phyloP scores from a whole-genome alignment of 1,139 yeast species.

The Kluyveromyces marxianus region DNA sequence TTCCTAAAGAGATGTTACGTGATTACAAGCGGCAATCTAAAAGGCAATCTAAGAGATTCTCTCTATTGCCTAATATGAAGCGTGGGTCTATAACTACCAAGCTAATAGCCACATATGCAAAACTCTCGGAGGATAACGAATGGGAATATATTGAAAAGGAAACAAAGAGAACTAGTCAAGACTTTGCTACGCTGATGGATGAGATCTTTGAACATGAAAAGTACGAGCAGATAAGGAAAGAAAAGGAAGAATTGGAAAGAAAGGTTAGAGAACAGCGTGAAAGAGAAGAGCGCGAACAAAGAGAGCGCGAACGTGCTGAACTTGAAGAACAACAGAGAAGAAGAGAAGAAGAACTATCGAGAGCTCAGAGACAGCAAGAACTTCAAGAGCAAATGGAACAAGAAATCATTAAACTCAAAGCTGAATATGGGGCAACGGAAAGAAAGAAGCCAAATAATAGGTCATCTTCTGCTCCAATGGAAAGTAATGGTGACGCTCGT shows the following conservation, averaged over 20 bases:
- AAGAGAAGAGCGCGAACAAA: constrained; percentile 45
- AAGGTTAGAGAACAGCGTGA: constrained; percentile 40
- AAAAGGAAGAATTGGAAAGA: constrained; percentile 40
- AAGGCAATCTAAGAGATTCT: constrained; percentile 31
- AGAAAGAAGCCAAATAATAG: constrained; percentile 22
- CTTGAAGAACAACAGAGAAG: constrained; percentile 13
- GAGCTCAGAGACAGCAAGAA: constrained; percentile 9
- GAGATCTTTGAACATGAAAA: constrained; percentile 61
- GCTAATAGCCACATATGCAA: constrained; percentile 63
- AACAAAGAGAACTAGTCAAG: constrained; percentile 68
- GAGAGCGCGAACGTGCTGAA: constrained; percentile 24
- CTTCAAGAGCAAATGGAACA: constrained; percentile 22
- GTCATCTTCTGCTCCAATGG: constrained; percentile 34
- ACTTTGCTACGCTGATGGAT: constrained; percentile 71
- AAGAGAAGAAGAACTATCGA: constrained; percentile 11
- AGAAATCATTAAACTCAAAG: constrained; percentile 21
- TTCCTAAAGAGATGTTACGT: constrained; percentile 31
- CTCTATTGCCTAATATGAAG: constrained; percentile 38
- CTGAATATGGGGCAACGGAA: constrained; percentile 13
- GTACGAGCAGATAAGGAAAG: constrained; percentile 48
- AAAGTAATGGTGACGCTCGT: constrained; percentile 6
- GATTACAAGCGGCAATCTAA: constrained; percentile 26
- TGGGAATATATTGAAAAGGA: constrained; percentile 69
- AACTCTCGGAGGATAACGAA: constrained; percentile 56
- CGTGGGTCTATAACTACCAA: constrained; percentile 67